These are phyloP conservation scores for Tylopilus balloui DNA, from an alignment of 768 basidiomycete genomes.

Conservation along the genomic window DNA sequence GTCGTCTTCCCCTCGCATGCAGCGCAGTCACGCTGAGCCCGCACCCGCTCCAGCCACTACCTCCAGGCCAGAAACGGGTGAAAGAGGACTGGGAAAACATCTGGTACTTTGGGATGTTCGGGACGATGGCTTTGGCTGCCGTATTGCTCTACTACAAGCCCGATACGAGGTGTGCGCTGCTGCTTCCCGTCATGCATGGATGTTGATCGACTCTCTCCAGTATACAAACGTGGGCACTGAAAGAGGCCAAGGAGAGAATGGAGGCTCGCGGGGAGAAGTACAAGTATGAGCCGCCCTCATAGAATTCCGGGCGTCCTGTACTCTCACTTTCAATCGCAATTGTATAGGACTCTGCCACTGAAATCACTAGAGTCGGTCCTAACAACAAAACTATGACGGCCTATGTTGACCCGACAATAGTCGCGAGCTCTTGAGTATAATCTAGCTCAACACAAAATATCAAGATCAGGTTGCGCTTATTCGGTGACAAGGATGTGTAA, in stretches of 20 bases:
- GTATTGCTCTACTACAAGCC: constrained; percentile 89
- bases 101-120: constrained; percentile 92
- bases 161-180: constrained; percentile 70
- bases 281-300: constrained; percentile 64
- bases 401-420: too few species aligned
- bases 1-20: background rate
- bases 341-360: background rate
- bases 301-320: constrained; percentile 8
- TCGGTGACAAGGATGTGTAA: background rate
- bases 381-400: too few species aligned
- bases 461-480: too few species aligned
- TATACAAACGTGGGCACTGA: constrained; percentile 88
- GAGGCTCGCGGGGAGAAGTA: constrained; percentile 89
- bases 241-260: constrained; percentile 87
- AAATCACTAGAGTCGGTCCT: too few species aligned
- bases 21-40: background rate
- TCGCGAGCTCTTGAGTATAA: too few species aligned
- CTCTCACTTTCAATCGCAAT: constrained; percentile 1
- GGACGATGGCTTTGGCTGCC: constrained; percentile 69
- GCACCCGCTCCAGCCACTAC: constrained; percentile 50
- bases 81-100: constrained; percentile 89
- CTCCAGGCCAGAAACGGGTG: constrained; percentile 78
- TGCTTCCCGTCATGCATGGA: background rate
- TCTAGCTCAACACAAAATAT: too few species aligned
- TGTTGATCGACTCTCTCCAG: constrained; percentile 38